phyloP scores from a whole-genome alignment of 164 flowering plant genomes.

The Malania oleifera region DNA sequence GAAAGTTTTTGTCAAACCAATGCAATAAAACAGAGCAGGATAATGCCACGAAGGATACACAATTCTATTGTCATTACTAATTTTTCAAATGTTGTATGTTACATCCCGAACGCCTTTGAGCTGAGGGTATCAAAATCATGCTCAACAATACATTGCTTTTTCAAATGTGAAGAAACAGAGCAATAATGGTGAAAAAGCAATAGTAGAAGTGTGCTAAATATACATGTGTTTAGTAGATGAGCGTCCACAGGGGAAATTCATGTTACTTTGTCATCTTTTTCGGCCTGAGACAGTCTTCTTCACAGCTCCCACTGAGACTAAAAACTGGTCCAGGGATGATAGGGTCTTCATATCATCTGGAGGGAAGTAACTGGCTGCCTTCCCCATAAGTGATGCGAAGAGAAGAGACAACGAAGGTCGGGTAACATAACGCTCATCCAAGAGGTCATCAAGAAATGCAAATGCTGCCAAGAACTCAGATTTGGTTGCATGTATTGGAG shows the following conservation, averaged over 20 bases:
- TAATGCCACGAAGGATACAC: too few species aligned
- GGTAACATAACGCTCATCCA: constrained; percentile 65
- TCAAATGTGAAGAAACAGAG: neutral
- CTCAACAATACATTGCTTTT: neutral
- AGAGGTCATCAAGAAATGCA: constrained; percentile 82
- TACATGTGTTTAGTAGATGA: neutral
- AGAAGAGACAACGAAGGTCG: constrained; percentile 71
- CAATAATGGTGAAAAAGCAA: neutral
- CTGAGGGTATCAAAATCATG: neutral
- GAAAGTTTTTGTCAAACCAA: too few species aligned
- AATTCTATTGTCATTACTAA: too few species aligned
- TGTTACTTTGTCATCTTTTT: constrained; percentile 20
- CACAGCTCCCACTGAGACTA: constrained; percentile 89
- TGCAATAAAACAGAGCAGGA: too few species aligned
- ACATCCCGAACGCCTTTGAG: neutral
- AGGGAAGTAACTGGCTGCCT: constrained; percentile 91
- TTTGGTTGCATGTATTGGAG: constrained; percentile 73
- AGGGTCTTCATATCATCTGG: constrained; percentile 97
- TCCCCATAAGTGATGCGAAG: constrained; percentile 77
- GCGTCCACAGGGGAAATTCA: neutral
- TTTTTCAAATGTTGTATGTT: neutral
- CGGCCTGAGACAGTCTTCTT: constrained; percentile 93
- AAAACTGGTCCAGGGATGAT: constrained; percentile 87
- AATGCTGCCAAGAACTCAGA: constrained; percentile 89
- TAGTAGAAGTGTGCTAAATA: neutral